These are phyloP conservation scores for Mortierella hygrophila DNA, from an alignment of 192 early-diverging fungal genomes.

Conservation along the genomic window DNA sequence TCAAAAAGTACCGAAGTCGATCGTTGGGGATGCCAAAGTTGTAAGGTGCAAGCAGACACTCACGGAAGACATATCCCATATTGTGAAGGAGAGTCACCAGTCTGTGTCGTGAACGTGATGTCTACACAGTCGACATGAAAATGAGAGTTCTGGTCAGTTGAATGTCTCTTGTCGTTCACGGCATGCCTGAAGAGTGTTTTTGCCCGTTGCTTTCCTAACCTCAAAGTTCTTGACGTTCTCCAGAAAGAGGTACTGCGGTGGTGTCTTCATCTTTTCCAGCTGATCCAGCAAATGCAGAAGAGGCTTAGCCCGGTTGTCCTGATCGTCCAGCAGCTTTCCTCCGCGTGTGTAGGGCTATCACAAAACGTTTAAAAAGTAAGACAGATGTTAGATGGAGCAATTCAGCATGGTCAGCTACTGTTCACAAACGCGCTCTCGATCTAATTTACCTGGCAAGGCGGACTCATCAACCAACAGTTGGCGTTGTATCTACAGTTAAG, in stretches of 20 bases:
- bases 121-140: slow-evolving; percentile 32
- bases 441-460: slow-evolving; percentile 86
- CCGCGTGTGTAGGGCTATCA: slow-evolving; percentile 75
- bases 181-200: neutral
- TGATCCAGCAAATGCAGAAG: slow-evolving; percentile 79
- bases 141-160: slow-evolving; percentile 3
- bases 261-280: slow-evolving; percentile 63
- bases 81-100: slow-evolving; percentile 66
- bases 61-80: slow-evolving; percentile 72
- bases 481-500: slow-evolving; percentile 65
- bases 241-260: slow-evolving; percentile 74
- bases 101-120: slow-evolving; percentile 70
- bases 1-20: slow-evolving; percentile 80
- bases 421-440: neutral
- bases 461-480: slow-evolving; percentile 90
- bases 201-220: slow-evolving; percentile 45
- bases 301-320: slow-evolving; percentile 77
- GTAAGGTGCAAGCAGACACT: slow-evolving; percentile 79
- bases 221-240: slow-evolving; percentile 89
- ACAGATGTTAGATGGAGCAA: neutral
- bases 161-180: neutral
- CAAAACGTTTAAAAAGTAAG: neutral
- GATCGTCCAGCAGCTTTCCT: slow-evolving; percentile 82
- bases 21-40: slow-evolving; percentile 86
- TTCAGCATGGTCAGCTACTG: neutral